phyloP scores from a whole-genome alignment of 164 flowering plant genomes.

The Sextonia rubra region DNA sequence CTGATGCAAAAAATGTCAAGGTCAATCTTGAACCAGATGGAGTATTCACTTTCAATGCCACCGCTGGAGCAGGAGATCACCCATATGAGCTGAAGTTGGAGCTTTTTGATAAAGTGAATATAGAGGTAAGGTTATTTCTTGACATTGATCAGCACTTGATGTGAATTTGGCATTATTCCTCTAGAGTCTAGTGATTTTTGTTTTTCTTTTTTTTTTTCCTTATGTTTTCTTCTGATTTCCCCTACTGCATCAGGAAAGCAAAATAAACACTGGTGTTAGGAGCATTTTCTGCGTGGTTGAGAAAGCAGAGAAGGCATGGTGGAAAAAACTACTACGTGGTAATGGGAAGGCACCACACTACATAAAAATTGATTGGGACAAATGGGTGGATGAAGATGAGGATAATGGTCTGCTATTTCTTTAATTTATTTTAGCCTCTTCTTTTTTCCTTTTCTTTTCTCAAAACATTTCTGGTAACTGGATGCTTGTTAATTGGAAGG shows the following conservation, averaged over 20 bases:
- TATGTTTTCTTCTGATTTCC: not conserved
- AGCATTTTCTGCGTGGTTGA: constrained; percentile 66
- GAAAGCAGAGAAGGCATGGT: constrained; percentile 90
- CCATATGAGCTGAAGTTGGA: constrained; percentile 71
- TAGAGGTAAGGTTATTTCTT: constrained; percentile 49
- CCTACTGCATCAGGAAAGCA: constrained; percentile 56
- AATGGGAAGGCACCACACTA: constrained; percentile 68
- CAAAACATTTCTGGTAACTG: not conserved
- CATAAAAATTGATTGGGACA: constrained; percentile 93
- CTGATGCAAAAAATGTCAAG: constrained; percentile 74
- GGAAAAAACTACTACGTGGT: constrained; percentile 70
- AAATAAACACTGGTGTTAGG: constrained; percentile 65
- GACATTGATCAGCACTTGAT: not conserved
- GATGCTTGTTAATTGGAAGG: not conserved
- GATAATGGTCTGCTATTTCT: constrained; percentile 36
- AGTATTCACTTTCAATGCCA: constrained; percentile 62
- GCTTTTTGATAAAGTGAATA: constrained; percentile 80
- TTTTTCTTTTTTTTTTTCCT: too few species aligned
- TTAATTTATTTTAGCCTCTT: not conserved
- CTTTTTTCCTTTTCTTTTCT: not conserved
- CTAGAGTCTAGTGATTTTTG: too few species aligned
- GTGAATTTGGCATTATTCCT: not conserved
- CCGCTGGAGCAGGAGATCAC: constrained; percentile 52
- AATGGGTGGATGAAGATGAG: constrained; percentile 96
- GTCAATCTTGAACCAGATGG: constrained; percentile 86